Evolutionary conservation across 306 rosid genomes (phyloP), one percentile per base, ranked within the genome.

Genomic region (Pyrus pyrifolia): DNA sequence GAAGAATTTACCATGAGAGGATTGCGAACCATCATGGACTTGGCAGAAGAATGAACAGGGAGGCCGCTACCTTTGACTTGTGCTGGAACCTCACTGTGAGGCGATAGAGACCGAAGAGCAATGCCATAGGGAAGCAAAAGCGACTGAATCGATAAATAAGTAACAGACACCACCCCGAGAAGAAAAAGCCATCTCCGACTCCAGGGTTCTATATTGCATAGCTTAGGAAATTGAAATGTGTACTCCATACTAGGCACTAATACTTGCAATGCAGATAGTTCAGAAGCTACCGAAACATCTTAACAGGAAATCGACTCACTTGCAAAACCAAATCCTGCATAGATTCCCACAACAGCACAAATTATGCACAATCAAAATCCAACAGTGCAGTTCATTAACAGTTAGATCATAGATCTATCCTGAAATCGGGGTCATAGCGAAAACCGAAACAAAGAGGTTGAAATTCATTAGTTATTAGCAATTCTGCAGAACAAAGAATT

Each of bases 51-150:
- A 79, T 65, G 84, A 18, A 82, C 74, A 46, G 82, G 19, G 35
- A 55, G 51, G 38, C 60, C 38, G 31, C 63, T 67, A 77, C 55
- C 78, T n/a, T 75, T 19, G 60, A 74, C 78, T 59, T 71, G 65
- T 33, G 27, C 27, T 0, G 55, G 74, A 70, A 57, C 74, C 76
- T 68, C 75, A 8, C 63, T 74, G 18, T 70, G 85, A 12, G 88
- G 86, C 80, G 80, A 73, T 10, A 89, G 77, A 67, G 94, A 90
- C 80, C 86, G 88, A 67, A 87, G 85, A 31, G 89, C 86, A 64
- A 75, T 88, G 70, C 90, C 95, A 81, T 89, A 68, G 30, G 96
- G 91, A 83, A 95, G 86, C 84, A 95, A 76, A 17, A 89, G 81
- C 74, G 87, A 90, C 70, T 92, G 97, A 82, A 95, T 84, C 79